Conservation (phyloP, 78 protist genomes). For the Protostelium mycophagum region DNA sequence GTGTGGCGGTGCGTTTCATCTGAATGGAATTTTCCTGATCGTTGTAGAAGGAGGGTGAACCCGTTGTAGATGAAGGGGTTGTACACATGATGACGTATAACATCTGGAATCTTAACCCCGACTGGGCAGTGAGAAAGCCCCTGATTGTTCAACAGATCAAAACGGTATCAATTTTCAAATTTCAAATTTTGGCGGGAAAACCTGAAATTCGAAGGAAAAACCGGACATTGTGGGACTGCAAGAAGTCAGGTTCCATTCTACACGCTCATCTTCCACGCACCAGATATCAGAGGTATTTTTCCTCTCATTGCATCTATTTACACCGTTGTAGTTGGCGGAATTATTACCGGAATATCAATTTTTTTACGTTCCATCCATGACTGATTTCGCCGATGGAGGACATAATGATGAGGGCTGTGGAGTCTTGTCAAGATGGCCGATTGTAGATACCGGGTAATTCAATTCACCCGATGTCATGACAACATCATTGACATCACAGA, state of each 20-base stretch:
- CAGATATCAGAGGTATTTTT: not conserved
- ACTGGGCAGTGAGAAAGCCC: not conserved
- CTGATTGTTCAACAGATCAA: not conserved
- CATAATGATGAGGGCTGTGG: not conserved
- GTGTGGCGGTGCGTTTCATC: not conserved
- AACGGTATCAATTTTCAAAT: not conserved
- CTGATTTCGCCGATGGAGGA: not conserved
- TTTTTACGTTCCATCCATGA: not conserved
- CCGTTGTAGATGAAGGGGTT: not conserved
- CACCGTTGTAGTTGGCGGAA: not conserved
- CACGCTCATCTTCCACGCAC: not conserved
- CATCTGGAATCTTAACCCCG: not conserved
- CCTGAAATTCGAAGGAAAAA: not conserved
- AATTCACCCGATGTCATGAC: not conserved
- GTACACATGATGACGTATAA: not conserved
- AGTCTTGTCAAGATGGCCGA: not conserved
- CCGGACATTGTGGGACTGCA: not conserved
- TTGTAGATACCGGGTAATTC: not conserved
- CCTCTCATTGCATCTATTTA: too few species aligned
- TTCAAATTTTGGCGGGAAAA: not conserved
- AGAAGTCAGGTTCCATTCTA: not conserved
- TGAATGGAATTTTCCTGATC: not conserved
- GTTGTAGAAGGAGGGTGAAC: not conserved
- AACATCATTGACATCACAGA: not conserved
- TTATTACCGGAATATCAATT: not conserved